Percentiles rank a stretch among this genome's conserved stretches.
Evolutionary conservation across 129 eudicot species (phyloP).

Genomic region (Sambucus nigra): DNA sequence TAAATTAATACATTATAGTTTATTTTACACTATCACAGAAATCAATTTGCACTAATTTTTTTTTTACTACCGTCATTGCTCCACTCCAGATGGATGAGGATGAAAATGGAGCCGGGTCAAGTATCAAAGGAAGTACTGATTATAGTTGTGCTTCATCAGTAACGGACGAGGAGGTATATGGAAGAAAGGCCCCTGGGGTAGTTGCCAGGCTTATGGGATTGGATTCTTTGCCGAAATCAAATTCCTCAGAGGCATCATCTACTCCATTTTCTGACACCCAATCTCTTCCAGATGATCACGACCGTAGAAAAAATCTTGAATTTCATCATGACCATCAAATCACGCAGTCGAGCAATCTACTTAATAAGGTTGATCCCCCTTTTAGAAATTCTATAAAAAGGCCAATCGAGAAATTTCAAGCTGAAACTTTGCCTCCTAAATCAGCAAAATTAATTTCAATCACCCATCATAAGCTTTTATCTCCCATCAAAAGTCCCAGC

Average conservation of each 20-base stretch:
- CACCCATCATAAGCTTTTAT: slow-evolving; percentile 68
- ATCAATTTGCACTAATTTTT: no score
- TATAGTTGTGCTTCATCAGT: slow-evolving; percentile 88
- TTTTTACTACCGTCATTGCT: slow-evolving; percentile 3
- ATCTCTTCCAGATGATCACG: slow-evolving; percentile 28
- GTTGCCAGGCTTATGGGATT: slow-evolving; percentile 94
- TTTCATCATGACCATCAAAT: slow-evolving; percentile 26
- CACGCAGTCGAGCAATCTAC: slow-evolving; percentile 22
- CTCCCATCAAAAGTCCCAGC: slow-evolving; percentile 66
- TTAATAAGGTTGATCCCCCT: slow-evolving; percentile 27
- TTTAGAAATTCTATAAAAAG: slow-evolving; percentile 23
- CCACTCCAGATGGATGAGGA: slow-evolving; percentile 61
- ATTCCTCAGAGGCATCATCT: slow-evolving; percentile 40
- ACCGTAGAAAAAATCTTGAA: slow-evolving; percentile 33
- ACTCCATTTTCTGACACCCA: slow-evolving; percentile 44
- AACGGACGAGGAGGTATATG: slow-evolving; percentile 67
- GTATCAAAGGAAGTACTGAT: slow-evolving; percentile 69
- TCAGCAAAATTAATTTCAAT: slow-evolving; percentile 82
- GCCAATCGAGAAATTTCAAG: slow-evolving; percentile 68
- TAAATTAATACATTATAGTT: no score
- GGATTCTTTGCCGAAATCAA: slow-evolving; percentile 70
- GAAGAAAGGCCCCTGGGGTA: slow-evolving; percentile 70
- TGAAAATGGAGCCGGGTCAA: slow-evolving; percentile 46
- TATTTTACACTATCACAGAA: no score
- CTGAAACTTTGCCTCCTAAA: slow-evolving; percentile 77